phyloP scores from a whole-genome alignment of 306 rosid genomes.

The Luffa acutangula region DNA sequence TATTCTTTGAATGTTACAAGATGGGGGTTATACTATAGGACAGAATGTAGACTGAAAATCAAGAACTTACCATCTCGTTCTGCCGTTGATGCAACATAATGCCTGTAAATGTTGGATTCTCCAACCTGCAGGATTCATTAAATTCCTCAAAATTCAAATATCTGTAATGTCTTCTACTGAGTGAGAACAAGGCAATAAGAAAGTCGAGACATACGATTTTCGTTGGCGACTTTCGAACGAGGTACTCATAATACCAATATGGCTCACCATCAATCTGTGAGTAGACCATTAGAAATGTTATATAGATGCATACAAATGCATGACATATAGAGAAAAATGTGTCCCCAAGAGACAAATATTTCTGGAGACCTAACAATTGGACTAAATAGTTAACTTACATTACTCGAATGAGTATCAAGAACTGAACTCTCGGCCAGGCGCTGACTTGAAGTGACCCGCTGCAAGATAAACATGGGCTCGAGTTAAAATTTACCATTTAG shows the following conservation, averaged over 20 bases:
- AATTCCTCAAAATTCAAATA: slow-evolving; percentile 17
- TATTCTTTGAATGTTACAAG: background rate
- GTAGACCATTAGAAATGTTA: slow-evolving; percentile 15
- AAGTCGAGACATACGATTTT: slow-evolving; percentile 33
- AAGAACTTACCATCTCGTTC: slow-evolving; percentile 73
- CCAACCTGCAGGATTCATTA: slow-evolving; percentile 39
- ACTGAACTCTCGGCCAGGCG: slow-evolving; percentile 91
- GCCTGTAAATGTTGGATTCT: slow-evolving; percentile 51
- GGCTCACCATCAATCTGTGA: slow-evolving; percentile 77
- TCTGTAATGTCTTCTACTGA: background rate
- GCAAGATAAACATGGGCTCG: slow-evolving; percentile 20
- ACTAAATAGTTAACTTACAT: slow-evolving; percentile 32
- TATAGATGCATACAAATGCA: slow-evolving; percentile 11
- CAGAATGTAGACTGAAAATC: background rate
- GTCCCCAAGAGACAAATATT: background rate
- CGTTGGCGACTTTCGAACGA: slow-evolving; percentile 89
- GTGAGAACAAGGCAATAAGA: background rate
- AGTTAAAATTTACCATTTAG: background rate
- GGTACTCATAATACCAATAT: slow-evolving; percentile 86
- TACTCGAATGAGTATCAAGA: slow-evolving; percentile 68
- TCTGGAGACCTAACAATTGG: background rate
- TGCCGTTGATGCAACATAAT: slow-evolving; percentile 70
- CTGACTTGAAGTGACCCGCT: slow-evolving; percentile 91
- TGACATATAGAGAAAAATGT: background rate
- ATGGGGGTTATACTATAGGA: background rate